Percentiles rank a stretch among this genome's conserved stretches.
Evolutionary conservation across 495 filamentous ascomycete species (phyloP).

Genomic region (Collariella sp.): DNA sequence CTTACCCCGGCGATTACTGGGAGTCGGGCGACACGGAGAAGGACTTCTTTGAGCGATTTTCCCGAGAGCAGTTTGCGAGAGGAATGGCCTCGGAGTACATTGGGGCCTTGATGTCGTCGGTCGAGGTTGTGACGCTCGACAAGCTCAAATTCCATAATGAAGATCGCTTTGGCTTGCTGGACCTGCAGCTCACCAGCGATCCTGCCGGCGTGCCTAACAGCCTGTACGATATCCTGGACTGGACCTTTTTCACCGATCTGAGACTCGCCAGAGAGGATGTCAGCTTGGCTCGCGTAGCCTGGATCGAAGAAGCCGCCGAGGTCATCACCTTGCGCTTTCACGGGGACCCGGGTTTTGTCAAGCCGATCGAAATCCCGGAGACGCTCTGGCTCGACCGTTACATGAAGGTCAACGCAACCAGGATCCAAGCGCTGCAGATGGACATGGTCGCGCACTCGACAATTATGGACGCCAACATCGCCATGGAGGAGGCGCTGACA

Average conservation of each 20-base stretch:
- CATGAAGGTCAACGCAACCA: constrained; percentile 47
- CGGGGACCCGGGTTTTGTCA: constrained; percentile 30
- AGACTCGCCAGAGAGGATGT: constrained; percentile 19
- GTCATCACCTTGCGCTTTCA: constrained; percentile 56
- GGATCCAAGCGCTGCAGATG: constrained; percentile 36
- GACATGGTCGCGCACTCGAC: constrained; percentile 28
- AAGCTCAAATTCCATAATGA: not conserved
- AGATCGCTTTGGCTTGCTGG: constrained; percentile 35
- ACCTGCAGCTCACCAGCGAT: constrained; percentile 21
- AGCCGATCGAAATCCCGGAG: constrained; percentile 56
- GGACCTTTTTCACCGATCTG: constrained; percentile 49
- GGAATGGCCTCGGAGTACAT: not conserved
- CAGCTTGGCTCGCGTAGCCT: constrained; percentile 40
- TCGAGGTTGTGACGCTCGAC: constrained; percentile 9
- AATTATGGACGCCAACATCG: constrained; percentile 12
- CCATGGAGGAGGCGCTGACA: constrained; percentile 20
- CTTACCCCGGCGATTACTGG: not conserved
- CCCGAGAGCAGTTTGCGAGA: not conserved
- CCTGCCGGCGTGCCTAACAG: constrained; percentile 32
- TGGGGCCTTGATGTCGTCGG: constrained; percentile 6
- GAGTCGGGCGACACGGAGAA: constrained; percentile 16
- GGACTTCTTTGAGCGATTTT: constrained; percentile 21
- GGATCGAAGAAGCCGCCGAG: constrained; percentile 51
- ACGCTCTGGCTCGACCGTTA: constrained; percentile 76
- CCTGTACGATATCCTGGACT: constrained; percentile 68